Evolutionary conservation across 1,139 yeast genomes (phyloP).

Genomic region (Citeromyces siamensis): DNA sequence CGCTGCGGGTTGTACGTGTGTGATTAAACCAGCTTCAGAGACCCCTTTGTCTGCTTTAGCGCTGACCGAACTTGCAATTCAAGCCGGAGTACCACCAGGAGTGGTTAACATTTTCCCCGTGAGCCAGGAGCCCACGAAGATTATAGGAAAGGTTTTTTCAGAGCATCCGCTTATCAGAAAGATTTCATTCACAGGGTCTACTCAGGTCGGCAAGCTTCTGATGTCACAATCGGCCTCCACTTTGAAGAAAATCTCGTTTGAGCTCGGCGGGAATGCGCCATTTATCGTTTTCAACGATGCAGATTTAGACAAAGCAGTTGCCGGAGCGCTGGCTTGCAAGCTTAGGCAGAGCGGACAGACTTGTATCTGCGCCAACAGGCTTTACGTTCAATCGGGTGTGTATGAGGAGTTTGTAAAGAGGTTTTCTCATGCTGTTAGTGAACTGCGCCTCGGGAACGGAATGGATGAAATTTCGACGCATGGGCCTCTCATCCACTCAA

Average conservation of each 20-base stretch:
- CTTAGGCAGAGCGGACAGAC: constrained; percentile 75
- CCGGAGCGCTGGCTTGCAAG: constrained; percentile 55
- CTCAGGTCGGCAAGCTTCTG: constrained; percentile 67
- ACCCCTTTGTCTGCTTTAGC: constrained; percentile 87
- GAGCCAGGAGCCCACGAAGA: constrained; percentile 35
- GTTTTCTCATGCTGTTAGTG: constrained; percentile 37
- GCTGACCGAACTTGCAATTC: constrained; percentile 52
- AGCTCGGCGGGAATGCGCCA: constrained; percentile 93
- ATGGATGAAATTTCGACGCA: constrained; percentile 55
- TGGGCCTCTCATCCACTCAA: constrained; percentile 69
- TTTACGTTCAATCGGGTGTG: constrained; percentile 53
- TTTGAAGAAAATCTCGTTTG: constrained; percentile 74
- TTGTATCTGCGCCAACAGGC: constrained; percentile 71
- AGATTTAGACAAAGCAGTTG: constrained; percentile 64
- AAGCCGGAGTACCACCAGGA: constrained; percentile 87
- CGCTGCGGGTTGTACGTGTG: constrained; percentile 89
- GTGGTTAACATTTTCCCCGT: constrained; percentile 58
- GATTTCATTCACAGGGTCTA: constrained; percentile 86
- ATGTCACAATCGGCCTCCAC: constrained; percentile 71
- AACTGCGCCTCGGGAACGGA: constrained; percentile 64
- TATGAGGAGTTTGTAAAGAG: constrained; percentile 43
- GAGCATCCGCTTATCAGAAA: constrained; percentile 58
- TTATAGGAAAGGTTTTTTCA: constrained; percentile 58
- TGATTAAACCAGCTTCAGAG: constrained; percentile 81
- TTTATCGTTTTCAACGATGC: constrained; percentile 81